A percentile compares a stretch with the other conserved stretches of the same genome.
Conservation (phyloP, 306 rosid species). For the Quillaja saponaria region DNA sequence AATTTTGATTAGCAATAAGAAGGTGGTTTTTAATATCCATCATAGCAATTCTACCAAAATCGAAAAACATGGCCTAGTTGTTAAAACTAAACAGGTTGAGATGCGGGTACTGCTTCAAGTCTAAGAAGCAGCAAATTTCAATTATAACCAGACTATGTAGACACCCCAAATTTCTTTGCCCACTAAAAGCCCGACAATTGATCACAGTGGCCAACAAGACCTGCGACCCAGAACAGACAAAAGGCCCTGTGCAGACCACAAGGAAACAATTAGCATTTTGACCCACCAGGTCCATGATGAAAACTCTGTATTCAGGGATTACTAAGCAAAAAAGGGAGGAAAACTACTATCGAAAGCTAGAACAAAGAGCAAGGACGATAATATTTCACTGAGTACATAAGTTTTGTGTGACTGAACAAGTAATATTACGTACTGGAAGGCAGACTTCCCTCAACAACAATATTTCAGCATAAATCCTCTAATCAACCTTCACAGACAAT, state of each 20-base stretch:
- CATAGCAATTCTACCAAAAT: background rate
- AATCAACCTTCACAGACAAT: background rate
- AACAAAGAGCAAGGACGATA: no score
- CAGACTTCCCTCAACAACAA: constrained; percentile 1
- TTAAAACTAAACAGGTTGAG: background rate
- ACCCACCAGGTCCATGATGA: background rate
- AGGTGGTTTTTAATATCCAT: background rate
- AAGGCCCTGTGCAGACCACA: background rate
- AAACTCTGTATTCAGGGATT: constrained; percentile 1
- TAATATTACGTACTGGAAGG: background rate
- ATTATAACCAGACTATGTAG: background rate
- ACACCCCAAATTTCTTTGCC: no score
- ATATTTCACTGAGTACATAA: background rate
- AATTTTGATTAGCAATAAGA: no score
- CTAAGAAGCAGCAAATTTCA: background rate
- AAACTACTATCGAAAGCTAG: no score
- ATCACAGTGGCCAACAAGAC: background rate
- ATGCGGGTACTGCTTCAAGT: background rate
- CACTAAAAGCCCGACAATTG: background rate
- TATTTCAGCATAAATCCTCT: background rate
- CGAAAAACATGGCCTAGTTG: background rate
- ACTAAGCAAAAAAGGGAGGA: background rate
- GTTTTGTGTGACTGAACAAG: background rate
- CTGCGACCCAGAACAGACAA: constrained; percentile 1
- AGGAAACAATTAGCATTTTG: background rate